These are phyloP conservation scores for Pezicula neosporulosa DNA, from an alignment of 2,329 filamentous ascomycete genomes.

Conservation along the genomic window DNA sequence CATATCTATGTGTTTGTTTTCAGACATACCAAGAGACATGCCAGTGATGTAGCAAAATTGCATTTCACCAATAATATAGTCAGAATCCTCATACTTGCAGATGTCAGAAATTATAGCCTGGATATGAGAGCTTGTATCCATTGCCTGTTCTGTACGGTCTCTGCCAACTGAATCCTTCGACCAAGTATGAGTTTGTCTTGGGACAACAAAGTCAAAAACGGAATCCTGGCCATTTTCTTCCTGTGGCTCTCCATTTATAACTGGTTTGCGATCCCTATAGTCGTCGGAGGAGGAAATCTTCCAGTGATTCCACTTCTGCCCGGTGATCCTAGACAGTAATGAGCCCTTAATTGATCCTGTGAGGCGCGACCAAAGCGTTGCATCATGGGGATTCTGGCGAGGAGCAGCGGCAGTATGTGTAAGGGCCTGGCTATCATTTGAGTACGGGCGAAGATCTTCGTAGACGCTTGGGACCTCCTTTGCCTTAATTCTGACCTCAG, in stretches of 20 bases:
- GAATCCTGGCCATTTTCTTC: constrained; percentile 35
- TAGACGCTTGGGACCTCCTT: constrained; percentile 28
- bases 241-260: constrained; percentile 1
- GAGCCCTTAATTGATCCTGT: constrained; percentile 43
- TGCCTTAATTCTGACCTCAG: constrained; percentile 43
- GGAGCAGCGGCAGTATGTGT: constrained; percentile 1
- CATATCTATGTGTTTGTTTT: no score
- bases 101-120: constrained; percentile 34
- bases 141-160: constrained; percentile 40
- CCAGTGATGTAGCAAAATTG: constrained; percentile 58
- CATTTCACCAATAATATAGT: constrained; percentile 54
- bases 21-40: constrained; percentile 38
- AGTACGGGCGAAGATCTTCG: constrained; percentile 21
- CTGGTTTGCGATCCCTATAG: constrained; percentile 24
- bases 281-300: constrained; percentile 51
- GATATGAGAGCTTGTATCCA: constrained; percentile 47
- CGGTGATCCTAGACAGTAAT: constrained; percentile 45
- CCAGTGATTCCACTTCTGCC: constrained; percentile 41
- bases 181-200: constrained; percentile 39
- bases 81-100: constrained; percentile 27
- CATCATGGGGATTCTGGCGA: constrained; percentile 13
- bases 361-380: constrained; percentile 48
- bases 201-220: constrained; percentile 46
- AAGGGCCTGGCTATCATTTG: neutral
- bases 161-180: constrained; percentile 30